phyloP scores from a whole-genome alignment of 768 basidiomycete genomes.

The Boletellus ananas region DNA sequence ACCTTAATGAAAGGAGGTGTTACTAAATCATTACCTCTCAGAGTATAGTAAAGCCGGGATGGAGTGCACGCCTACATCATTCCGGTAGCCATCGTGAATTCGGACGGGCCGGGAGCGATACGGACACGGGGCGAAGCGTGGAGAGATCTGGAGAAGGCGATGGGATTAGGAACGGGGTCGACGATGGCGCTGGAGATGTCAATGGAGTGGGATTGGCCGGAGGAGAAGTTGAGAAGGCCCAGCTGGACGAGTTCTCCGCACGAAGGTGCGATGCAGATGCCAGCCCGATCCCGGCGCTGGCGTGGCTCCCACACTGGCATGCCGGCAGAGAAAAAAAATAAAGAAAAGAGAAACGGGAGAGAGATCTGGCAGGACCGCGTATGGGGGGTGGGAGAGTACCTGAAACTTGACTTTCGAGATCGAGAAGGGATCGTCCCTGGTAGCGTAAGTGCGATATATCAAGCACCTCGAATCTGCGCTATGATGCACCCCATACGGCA shows the following conservation, averaged over 20 bases:
- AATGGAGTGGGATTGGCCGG: constrained; percentile 29
- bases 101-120: constrained; percentile 29
- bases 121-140: constrained; percentile 19
- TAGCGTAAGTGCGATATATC: constrained; percentile 34
- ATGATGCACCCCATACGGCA: constrained; percentile 33
- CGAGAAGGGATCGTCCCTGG: constrained; percentile 37
- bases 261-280: constrained; percentile 24
- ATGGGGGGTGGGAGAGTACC: constrained; percentile 30
- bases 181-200: constrained; percentile 33
- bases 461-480: constrained; percentile 31
- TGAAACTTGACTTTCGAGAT: constrained; percentile 35
- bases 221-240: constrained; percentile 23
- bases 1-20: constrained; percentile 35
- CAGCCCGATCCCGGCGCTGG: constrained; percentile 4
- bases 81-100: constrained; percentile 31
- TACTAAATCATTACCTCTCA: constrained; percentile 38
- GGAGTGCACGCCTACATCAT: constrained; percentile 32
- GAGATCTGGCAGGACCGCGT: constrained; percentile 20
- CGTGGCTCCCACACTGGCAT: constrained; percentile 15
- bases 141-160: constrained; percentile 27
- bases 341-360: constrained; percentile 13
- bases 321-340: constrained; percentile 19
- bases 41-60: constrained; percentile 33
- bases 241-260: constrained; percentile 26
- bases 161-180: constrained; percentile 24